These are phyloP conservation scores for Asterophora parasitica DNA, from an alignment of 768 basidiomycete species.

Conservation along the genomic window DNA sequence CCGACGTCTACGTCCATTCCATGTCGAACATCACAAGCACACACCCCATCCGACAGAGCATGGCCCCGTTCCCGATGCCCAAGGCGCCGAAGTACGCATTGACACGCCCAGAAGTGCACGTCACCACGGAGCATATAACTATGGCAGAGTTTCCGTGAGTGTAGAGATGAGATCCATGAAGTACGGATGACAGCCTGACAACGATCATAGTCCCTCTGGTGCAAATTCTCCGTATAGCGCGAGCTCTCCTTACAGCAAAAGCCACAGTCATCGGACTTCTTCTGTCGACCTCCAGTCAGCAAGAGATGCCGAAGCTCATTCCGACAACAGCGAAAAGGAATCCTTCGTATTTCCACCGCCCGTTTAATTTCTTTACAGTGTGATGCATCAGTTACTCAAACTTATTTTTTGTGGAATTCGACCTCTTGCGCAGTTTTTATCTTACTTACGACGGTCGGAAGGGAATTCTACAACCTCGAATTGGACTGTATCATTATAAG, in stretches of 20 bases:
- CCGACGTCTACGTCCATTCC: slow-evolving; percentile 44
- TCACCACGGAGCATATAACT: slow-evolving; percentile 57
- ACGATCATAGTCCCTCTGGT: slow-evolving; percentile 12
- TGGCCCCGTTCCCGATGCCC: slow-evolving; percentile 19
- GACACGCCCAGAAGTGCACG: slow-evolving; percentile 45
- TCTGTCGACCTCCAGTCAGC: slow-evolving; percentile 25
- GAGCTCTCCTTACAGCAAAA: slow-evolving; percentile 24
- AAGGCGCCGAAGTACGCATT: slow-evolving; percentile 27
- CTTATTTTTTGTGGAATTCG: not conserved
- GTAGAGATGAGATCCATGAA: not conserved
- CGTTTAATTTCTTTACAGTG: slow-evolving; percentile 6
- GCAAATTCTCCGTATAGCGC: slow-evolving; percentile 21
- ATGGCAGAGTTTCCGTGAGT: slow-evolving; percentile 53
- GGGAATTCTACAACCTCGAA: not conserved
- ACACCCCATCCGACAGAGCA: slow-evolving; percentile 28
- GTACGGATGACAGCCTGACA: not conserved
- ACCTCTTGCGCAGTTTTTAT: not conserved
- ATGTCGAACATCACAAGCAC: slow-evolving; percentile 33
- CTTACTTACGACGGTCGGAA: not conserved
- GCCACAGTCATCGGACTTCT: slow-evolving; percentile 18
- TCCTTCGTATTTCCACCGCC: slow-evolving; percentile 22
- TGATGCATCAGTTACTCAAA: not conserved
- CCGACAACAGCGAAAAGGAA: slow-evolving; percentile 21
- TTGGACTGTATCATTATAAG: slow-evolving; percentile 2
- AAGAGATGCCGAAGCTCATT: slow-evolving; percentile 23